Base-by-base conservation (phyloP, 257 asterid species). In the Avicennia marina region DNA sequence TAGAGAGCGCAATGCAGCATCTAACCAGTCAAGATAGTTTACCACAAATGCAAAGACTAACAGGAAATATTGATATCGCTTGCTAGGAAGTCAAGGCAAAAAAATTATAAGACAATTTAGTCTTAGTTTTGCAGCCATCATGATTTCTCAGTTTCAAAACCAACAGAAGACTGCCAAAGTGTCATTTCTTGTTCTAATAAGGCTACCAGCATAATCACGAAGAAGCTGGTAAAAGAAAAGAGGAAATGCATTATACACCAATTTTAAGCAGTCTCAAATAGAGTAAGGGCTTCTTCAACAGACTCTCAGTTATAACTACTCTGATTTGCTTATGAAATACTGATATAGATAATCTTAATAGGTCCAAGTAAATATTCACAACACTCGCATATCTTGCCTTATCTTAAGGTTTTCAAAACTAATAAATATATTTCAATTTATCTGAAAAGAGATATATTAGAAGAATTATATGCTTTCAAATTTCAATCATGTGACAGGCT, bases 401-500 rank as follows among this genome's bases (percentile, higher is more conserved):
- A 29, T 29, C 33, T 7, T 29, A 29, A 2, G 33, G 33, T 29
- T 29, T 7, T 2, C 33, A 29, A 29, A 29, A 29, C 7, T 29
- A n/a, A n/a, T n/a, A n/a, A n/a, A n/a, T n/a, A n/a, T n/a, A n/a
- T n/a, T n/a, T n/a, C n/a, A n/a, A n/a, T n/a, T n/a, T n/a, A n/a
- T n/a, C n/a, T n/a, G n/a, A 29, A 29, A 29, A 29, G 34, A 29
- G 34, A 29, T 8, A 29, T 0, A 29, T 4, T 29, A 29, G 8
- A 29, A 29, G 34, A 29, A 29, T 29, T 29, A 8, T 29, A 29
- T 29, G 34, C 34, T 29, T 29, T 29, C 8, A 29, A 8, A n/a
- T n/a, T 44, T 33, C 38, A 54, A 60, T 38, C 13, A 60, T 13
- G 34, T 8, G 27, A 46, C 46, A 47, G 57, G 39, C 50, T 60